Evolutionary conservation across 2,329 filamentous ascomycete species (phyloP).

Genomic region (Hymenoscyphus fraxineus): DNA sequence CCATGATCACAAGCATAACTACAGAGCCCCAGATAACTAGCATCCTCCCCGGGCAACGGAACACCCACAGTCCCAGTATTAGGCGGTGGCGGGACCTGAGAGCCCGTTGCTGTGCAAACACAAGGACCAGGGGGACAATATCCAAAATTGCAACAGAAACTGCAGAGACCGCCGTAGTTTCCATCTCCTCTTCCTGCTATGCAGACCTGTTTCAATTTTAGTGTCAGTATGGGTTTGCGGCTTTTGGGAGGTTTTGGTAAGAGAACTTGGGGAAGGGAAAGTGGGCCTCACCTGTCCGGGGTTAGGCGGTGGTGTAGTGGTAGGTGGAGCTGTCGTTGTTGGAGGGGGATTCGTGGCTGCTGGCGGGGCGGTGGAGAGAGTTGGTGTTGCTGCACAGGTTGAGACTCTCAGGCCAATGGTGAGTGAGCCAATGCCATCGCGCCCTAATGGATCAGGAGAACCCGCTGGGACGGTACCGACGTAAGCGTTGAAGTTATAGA

Average conservation of each 20-base stretch:
- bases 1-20: not conserved
- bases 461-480: constrained; percentile 23
- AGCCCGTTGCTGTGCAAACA: not conserved
- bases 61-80: not conserved
- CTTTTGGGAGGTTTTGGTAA: no score
- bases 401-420: constrained; percentile 31
- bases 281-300: not conserved
- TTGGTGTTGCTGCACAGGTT: constrained; percentile 34
- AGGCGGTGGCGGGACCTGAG: not conserved
- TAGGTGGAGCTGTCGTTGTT: not conserved
- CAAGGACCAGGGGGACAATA: not conserved
- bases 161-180: not conserved
- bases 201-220: no score
- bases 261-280: no score
- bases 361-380: constrained; percentile 27
- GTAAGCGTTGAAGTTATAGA: constrained; percentile 30
- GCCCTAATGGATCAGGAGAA: constrained; percentile 27
- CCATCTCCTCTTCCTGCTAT: not conserved
- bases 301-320: not conserved
- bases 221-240: no score
- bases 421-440: constrained; percentile 30
- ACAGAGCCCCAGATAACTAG: not conserved
- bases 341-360: not conserved
- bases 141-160: not conserved
- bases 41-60: not conserved